A percentile compares a stretch with the other conserved stretches of the same genome.
phyloP scores from a whole-genome alignment of 2,329 filamentous ascomycete species.

The Aurifilum marmelostoma region DNA sequence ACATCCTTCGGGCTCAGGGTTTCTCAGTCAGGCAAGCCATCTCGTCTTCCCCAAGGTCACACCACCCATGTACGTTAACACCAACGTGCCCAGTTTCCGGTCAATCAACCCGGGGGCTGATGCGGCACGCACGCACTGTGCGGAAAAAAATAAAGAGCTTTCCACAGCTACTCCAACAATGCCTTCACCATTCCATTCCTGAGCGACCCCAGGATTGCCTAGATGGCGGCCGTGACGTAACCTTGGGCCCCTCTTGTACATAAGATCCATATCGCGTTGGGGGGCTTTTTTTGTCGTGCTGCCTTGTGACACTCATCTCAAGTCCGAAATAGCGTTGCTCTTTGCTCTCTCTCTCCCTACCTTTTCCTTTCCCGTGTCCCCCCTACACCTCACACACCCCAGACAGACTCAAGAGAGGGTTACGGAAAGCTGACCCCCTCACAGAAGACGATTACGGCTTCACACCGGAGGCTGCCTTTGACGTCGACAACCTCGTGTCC shows the following conservation, averaged over 20 bases:
- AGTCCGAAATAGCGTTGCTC: slow-evolving; percentile 22
- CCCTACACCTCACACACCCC: slow-evolving; percentile 27
- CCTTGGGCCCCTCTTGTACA: slow-evolving; percentile 42
- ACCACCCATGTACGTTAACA: slow-evolving; percentile 68
- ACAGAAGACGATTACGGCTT: slow-evolving; percentile 66
- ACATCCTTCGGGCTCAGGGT: slow-evolving; percentile 44
- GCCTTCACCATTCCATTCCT: slow-evolving; percentile 19
- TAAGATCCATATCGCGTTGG: slow-evolving; percentile 36
- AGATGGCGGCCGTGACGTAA: slow-evolving; percentile 31
- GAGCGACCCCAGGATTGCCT: slow-evolving; percentile 20
- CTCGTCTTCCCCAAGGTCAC: slow-evolving; percentile 65
- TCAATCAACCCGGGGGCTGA: slow-evolving; percentile 55
- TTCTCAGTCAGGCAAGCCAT: slow-evolving; percentile 65
- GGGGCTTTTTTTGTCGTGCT: slow-evolving; percentile 29
- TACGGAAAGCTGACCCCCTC: slow-evolving; percentile 35
- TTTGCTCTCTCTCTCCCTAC: background rate
- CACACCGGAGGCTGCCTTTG: slow-evolving; percentile 63
- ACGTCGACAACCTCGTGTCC: slow-evolving; percentile 71
- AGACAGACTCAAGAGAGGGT: slow-evolving; percentile 17
- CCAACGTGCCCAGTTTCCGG: slow-evolving; percentile 41
- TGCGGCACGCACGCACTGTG: slow-evolving; percentile 47
- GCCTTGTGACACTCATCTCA: slow-evolving; percentile 27
- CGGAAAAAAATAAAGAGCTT: slow-evolving; percentile 31
- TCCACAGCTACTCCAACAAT: slow-evolving; percentile 26
- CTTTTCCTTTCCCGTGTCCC: background rate